phyloP scores from a whole-genome alignment of 345 rosid species.

The Trapa bicornis region DNA sequence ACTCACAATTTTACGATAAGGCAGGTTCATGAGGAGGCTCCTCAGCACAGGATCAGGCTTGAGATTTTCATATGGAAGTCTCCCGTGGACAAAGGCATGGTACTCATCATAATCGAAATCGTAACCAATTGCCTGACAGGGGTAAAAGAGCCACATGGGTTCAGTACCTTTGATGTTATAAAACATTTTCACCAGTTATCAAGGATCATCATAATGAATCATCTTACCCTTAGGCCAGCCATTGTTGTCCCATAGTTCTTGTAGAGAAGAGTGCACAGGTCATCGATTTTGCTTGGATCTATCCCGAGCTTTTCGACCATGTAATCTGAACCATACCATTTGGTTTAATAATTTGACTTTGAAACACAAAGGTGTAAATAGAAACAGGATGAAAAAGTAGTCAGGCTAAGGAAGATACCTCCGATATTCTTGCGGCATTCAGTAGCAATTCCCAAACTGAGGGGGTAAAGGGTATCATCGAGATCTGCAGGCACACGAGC shows the following conservation, averaged over 20 bases:
- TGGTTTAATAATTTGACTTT: not conserved
- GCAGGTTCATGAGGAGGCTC: constrained; percentile 62
- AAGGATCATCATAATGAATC: not conserved
- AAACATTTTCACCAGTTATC: no score
- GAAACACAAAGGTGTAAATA: not conserved
- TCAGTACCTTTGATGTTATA: not conserved
- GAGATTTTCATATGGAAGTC: constrained; percentile 76
- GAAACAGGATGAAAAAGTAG: not conserved
- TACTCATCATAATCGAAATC: constrained; percentile 89
- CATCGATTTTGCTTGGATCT: constrained; percentile 41
- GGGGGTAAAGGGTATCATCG: constrained; percentile 89
- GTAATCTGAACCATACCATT: constrained; percentile 35
- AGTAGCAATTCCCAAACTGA: constrained; percentile 51
- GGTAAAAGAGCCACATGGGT: constrained; percentile 5
- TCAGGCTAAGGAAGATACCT: constrained; percentile 4
- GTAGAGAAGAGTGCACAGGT: constrained; percentile 58
- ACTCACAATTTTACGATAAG: constrained; percentile 75
- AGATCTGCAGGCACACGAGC: constrained; percentile 38
- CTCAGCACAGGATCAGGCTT: constrained; percentile 79
- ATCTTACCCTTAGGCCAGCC: constrained; percentile 90
- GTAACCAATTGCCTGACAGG: constrained; percentile 73
- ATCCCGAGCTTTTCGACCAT: constrained; percentile 82
- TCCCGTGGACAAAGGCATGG: constrained; percentile 85
- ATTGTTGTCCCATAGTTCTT: constrained; percentile 95
- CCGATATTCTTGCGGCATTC: constrained; percentile 40